Base-by-base conservation (phyloP, 495 filamentous ascomycete species). In the Lepidopterella palustris region DNA sequence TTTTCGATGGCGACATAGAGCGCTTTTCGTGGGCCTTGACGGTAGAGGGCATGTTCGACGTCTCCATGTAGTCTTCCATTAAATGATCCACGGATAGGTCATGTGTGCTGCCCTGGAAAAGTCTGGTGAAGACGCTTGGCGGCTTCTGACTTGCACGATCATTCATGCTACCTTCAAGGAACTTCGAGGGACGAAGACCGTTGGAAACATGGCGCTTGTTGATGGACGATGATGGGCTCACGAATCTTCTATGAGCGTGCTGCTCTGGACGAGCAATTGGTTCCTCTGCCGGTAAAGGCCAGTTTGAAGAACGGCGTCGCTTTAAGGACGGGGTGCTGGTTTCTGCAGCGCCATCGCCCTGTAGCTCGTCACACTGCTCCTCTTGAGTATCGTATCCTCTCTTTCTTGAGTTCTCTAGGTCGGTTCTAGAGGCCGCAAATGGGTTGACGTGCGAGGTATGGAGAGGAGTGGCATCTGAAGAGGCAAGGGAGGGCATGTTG, bases 221-320 rank as follows among this genome's bases (percentile, higher is more conserved):
- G 2, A 27, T 15, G 15, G 47, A 50, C 15, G 47, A 50, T 13
- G 4, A 45, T 42, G 54, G 54, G 15, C 47, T 51, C n/a, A 21
- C 21, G 15, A 51, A 13, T 25, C 24, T 24, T 1, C 28, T 24
- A 11, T 27, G 28, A 10, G 20, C 9, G n/a, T 32, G 28, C 15
- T 28, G 21, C 20, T 21, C 18, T 35, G 32, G 28, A 23, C 25
- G 9, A 1, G 32, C 15, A 5, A 27, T 18, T 25, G 21, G 47
- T 5, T 24, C 21, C 40, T 71, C 70, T 21, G 73, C 66, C 5
- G 68, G 69, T 26, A 79, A 62, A 27, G 79, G 78, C 79, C 79
- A 82, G 50, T 79, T 76, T 35, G 75, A 78, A 0, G 76, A 76
- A 5, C 78, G 72, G 11, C 73, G 76, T 31, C 77, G 67, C 63